These are phyloP conservation scores for Diaporthe helianthi DNA, from an alignment of 2,329 filamentous ascomycete genomes.

Conservation along the genomic window DNA sequence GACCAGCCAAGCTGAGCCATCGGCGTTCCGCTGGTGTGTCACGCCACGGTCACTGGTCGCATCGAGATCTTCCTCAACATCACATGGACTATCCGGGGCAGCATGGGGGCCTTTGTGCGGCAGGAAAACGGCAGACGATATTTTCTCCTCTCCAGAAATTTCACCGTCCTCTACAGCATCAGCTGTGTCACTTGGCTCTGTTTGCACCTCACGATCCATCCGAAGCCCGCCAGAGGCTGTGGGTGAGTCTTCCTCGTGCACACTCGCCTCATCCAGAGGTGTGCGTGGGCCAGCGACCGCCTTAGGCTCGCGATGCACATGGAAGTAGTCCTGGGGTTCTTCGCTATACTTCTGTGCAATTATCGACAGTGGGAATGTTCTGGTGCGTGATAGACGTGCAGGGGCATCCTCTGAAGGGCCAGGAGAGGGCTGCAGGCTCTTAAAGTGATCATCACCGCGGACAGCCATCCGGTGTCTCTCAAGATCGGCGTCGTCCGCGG, in stretches of 20 bases:
- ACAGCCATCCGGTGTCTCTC: conserved; percentile 36
- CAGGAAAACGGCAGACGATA: conserved; percentile 84
- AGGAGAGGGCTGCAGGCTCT: conserved; percentile 38
- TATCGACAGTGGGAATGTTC: conserved; percentile 36
- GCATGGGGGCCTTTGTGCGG: conserved; percentile 71
- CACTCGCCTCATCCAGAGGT: conserved; percentile 1
- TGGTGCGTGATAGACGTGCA: conserved; percentile 34
- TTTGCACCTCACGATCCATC: conserved; percentile 24
- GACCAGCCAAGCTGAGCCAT: conserved; percentile 57
- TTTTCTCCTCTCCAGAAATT: conserved; percentile 80
- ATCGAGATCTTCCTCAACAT: conserved; percentile 38
- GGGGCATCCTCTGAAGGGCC: conserved; percentile 39
- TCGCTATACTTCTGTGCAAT: conserved; percentile 25
- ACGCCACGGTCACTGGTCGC: conserved; percentile 18
- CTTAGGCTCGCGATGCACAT: conserved; percentile 18
- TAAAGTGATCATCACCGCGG: conserved; percentile 34
- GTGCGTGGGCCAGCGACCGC: conserved; percentile 1
- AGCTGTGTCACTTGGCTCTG: conserved; percentile 33
- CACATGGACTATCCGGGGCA: conserved; percentile 39
- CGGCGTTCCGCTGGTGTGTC: conserved; percentile 32
- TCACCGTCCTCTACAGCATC: conserved; percentile 57
- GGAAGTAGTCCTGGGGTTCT: conserved; percentile 40
- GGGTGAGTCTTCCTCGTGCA: conserved; percentile 14
- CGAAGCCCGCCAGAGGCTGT: conserved; percentile 31
- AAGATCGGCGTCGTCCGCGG: conserved; percentile 39